Base-by-base conservation (phyloP, 2,329 filamentous ascomycete genomes). In the Zymoseptoria tritici region DNA sequence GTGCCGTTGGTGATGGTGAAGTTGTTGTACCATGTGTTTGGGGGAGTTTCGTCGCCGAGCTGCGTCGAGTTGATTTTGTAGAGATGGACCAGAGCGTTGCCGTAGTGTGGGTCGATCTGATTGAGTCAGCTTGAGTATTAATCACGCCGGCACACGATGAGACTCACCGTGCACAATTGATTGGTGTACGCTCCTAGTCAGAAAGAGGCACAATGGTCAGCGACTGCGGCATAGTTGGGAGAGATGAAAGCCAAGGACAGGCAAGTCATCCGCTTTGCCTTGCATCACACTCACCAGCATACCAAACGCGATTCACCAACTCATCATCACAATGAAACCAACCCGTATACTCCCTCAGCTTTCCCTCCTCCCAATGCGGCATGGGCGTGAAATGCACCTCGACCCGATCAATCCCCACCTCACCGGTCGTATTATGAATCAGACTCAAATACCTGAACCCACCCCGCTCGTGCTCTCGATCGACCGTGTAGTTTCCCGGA, bases 361-460 rank as follows among this genome's bases (percentile, higher is more conserved):
- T 63, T 53, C 76, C 70, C 3, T 75, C 75, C 3, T 68, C 69
- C 60, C 71, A 75, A 58, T 77, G 75, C 0, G 76, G 76, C 72
- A 76, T 74, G 6, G 79, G 71, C 1, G 79, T 81, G 63, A 75
- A 81, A 42, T 80, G 67, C 1, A 80, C 72, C 26, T 66, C 69
- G 8, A 81, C 65, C 54, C 76, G 69, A 0, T 72, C 67, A 9
- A 81, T 64, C 1, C 70, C 64, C 1, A 81, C 65, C 5, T 73
- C 74, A 1, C 72, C 70, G n/a, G 66, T 66, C 6, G 73, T 70
- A 4, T 70, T 70, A 8, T 73, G 74, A 3, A 78, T 62, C 49
- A 79, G 68, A 1, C 77, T 83, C 64, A 83, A 66, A 60, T 83
- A 83, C 20, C 80, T 75, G 65, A 83, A 83, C 1, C 79, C 80